Conservation (phyloP, 345 rosid genomes). For the Hevea brasiliensis region DNA sequence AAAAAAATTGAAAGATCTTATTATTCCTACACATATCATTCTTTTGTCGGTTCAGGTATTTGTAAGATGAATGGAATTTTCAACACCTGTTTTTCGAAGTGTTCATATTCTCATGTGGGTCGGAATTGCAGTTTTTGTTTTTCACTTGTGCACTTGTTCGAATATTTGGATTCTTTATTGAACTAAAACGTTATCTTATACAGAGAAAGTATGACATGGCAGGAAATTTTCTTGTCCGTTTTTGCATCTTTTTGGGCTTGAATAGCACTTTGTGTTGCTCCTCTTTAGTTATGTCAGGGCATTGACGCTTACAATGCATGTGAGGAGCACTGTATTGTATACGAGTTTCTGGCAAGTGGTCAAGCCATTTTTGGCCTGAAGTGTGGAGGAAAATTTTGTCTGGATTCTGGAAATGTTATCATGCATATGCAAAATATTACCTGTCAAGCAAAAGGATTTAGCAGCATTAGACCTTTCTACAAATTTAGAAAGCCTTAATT, state of each 20-base stretch:
- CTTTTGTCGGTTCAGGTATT: slow-evolving; percentile 6
- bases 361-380: not conserved
- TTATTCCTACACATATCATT: not conserved
- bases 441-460: no score
- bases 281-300: not conserved
- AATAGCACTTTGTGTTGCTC: not conserved
- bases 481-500: no score
- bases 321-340: not conserved
- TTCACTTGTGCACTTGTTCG: no score
- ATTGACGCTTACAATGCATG: not conserved
- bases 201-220: not conserved
- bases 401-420: not conserved
- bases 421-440: no score
- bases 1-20: not conserved
- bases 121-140: not conserved
- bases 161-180: not conserved
- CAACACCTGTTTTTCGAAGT: not conserved
- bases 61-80: not conserved
- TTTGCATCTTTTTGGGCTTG: not conserved
- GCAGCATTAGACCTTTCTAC: not conserved
- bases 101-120: not conserved
- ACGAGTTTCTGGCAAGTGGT: not conserved
- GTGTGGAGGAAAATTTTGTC: not conserved
- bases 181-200: not conserved
- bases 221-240: not conserved